Base-by-base conservation (phyloP, 805 yeast species). In the Dipodascopsis uninucleata region DNA sequence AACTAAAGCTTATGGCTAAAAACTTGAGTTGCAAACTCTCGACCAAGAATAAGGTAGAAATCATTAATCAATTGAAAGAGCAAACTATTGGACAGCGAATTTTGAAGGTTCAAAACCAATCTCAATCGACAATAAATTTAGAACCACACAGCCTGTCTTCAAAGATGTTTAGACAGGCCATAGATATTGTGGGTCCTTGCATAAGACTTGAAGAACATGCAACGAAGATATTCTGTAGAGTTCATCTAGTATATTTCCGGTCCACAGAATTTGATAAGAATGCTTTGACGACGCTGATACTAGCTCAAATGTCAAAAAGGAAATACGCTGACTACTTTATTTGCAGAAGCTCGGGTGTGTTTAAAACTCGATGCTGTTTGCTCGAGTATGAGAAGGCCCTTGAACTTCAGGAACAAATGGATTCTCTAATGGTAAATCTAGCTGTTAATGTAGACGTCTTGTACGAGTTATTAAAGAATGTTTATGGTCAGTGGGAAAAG, bases 311-410 rank as follows among this genome's bases (percentile, higher is more conserved):
- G 5, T 36, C 50, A 2, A 46, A 40, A 20, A 41, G 50, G 9
- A 39, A 44, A 22, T 53, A 39, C 36, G 45, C 57, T 3, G 25
- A 35, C n/a, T 53, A 53, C 23, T 7, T 14, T 8, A 49, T 53
- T 7, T 31, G 36, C 9, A 44, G 57, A n/a, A 46, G 52, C 22
- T 32, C 48, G 4, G 43, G 43, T n/a, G 47, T 53, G 10, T 53
- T 53, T 40, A 31, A 25, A n/a, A 35, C 35, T 12, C 44, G 57
- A n/a, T 23, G 16, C 14, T 45, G 39, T 4, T 39, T 53, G 8
- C 23, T 53, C n/a, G 34, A 41, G n/a, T 53, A 53, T 18, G 57
- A 53, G n/a, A 39, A 31, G 1, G 52, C 52, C 6, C 25, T 53
- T 8, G 28, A 40, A 9, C 26, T 47, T 5, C 52, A 47, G 28